These are phyloP conservation scores for Akanthomyces dipterigenus DNA, from an alignment of 2,329 filamentous ascomycete genomes.

Conservation along the genomic window DNA sequence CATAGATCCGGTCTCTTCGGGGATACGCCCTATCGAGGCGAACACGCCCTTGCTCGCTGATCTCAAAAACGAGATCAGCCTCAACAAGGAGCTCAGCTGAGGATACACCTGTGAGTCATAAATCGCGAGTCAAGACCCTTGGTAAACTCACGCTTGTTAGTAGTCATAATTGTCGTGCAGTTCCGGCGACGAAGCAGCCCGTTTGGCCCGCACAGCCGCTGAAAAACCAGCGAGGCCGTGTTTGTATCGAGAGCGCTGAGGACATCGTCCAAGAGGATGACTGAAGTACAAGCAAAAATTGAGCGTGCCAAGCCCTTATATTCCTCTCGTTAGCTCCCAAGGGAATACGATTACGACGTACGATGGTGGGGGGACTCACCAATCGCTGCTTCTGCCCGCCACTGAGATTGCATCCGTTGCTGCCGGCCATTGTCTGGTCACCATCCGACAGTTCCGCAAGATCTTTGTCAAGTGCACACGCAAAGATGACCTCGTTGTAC, in stretches of 20 bases:
- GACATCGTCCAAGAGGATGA: conserved; percentile 15
- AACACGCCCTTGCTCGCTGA: no score
- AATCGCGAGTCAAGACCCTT: neutral
- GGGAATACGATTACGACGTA: neutral
- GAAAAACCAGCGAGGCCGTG: neutral
- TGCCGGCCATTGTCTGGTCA: neutral
- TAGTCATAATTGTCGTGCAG: neutral
- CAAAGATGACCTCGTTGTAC: neutral
- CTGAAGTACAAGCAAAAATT: conserved; percentile 7
- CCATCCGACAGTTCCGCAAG: neutral
- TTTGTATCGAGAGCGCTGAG: conserved; percentile 13
- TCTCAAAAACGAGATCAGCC: neutral
- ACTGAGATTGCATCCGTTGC: conserved; percentile 2
- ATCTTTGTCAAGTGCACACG: neutral
- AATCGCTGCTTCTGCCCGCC: conserved; percentile 8
- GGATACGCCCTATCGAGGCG: neutral
- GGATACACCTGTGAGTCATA: neutral
- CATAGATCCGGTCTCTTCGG: neutral
- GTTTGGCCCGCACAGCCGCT: neutral
- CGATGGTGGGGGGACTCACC: neutral
- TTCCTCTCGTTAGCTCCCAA: neutral
- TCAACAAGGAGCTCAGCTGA: neutral
- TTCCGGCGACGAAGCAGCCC: neutral
- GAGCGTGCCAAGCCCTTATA: conserved; percentile 12
- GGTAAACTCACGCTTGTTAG: neutral